These are phyloP conservation scores for Casuarina equisetifolia DNA, from an alignment of 306 rosid genomes.

Conservation along the genomic window DNA sequence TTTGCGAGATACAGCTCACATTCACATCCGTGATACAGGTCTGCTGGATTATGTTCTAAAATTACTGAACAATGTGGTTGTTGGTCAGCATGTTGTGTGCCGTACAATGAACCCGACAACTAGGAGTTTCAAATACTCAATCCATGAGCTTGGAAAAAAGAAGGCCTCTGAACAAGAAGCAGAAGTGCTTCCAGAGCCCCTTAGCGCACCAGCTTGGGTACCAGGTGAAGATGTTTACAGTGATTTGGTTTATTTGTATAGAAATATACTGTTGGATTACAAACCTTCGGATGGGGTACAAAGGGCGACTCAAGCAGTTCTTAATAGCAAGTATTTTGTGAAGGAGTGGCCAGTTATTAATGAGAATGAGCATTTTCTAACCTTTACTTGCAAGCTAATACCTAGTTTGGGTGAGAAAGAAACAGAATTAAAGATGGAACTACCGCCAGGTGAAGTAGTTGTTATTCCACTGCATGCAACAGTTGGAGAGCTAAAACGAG, in stretches of 20 bases:
- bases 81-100: conserved; percentile 66
- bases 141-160: conserved; percentile 50
- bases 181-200: conserved; percentile 20
- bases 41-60: conserved; percentile 81
- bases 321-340: conserved; percentile 72
- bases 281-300: conserved; percentile 58
- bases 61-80: conserved; percentile 70
- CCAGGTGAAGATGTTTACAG: conserved; percentile 70
- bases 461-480: conserved; percentile 71
- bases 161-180: conserved; percentile 37
- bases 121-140: conserved; percentile 63
- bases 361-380: conserved; percentile 60
- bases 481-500: conserved; percentile 62
- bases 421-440: conserved; percentile 34
- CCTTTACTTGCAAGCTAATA: conserved; percentile 54
- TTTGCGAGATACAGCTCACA: conserved; percentile 79
- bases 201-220: conserved; percentile 28
- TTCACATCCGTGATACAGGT: conserved; percentile 88
- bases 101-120: conserved; percentile 72
- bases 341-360: conserved; percentile 65
- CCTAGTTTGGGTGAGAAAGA: conserved; percentile 43
- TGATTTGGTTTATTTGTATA: conserved; percentile 68
- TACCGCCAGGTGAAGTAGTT: conserved; percentile 60
- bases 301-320: conserved; percentile 54
- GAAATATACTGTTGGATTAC: conserved; percentile 59